Conservation (phyloP, 352 stramenopile species). For the Pythium angustatum region DNA sequence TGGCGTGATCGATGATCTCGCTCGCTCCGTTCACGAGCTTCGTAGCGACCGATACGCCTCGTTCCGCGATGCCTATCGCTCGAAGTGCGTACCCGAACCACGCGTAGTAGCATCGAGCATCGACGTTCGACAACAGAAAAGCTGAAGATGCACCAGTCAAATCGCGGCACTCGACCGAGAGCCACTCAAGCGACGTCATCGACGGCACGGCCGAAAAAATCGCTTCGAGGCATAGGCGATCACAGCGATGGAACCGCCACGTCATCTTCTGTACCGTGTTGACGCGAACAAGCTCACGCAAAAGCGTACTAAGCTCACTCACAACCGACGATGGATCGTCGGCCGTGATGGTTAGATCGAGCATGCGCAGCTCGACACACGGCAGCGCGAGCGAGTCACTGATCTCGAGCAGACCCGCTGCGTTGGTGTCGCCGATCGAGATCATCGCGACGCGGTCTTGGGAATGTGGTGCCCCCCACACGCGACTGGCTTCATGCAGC, state of each 20-base stretch:
- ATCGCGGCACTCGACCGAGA: too few species aligned
- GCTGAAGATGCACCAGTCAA: too few species aligned
- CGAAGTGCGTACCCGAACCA: too few species aligned
- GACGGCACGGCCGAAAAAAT: neutral
- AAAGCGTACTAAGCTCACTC: neutral
- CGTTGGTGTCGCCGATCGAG: neutral
- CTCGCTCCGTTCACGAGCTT: too few species aligned
- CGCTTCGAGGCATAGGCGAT: neutral
- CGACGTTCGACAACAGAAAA: too few species aligned
- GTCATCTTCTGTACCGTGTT: neutral
- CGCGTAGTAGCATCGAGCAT: too few species aligned
- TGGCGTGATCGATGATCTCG: too few species aligned
- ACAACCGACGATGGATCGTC: neutral
- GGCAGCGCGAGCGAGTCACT: neutral
- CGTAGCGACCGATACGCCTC: too few species aligned
- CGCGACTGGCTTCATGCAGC: neutral
- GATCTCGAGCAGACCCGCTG: neutral
- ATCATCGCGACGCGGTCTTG: neutral
- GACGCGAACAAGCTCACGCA: neutral
- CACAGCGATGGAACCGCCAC: neutral
- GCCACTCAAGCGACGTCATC: neutral
- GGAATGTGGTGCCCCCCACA: neutral
- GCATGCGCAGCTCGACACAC: neutral
- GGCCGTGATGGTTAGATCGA: neutral
- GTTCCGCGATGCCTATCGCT: too few species aligned